Conservation (phyloP, 2,329 filamentous ascomycete genomes). For the Trichoderma aggressivum region DNA sequence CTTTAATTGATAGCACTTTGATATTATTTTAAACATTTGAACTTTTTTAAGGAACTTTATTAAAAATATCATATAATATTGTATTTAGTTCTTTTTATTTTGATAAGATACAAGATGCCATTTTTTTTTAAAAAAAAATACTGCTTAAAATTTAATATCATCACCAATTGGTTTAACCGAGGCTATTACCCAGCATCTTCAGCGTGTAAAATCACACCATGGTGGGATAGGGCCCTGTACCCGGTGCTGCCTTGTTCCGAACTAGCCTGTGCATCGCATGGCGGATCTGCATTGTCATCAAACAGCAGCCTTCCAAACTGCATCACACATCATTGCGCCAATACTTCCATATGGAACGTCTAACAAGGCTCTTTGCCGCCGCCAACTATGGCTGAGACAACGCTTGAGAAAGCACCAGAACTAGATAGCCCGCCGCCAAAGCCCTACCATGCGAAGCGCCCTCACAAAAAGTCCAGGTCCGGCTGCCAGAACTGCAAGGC, state of each 20-base stretch:
- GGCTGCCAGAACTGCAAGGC: conserved; percentile 55
- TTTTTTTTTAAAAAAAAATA: too few species aligned
- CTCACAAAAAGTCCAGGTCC: conserved; percentile 53
- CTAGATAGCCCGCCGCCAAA: conserved; percentile 9
- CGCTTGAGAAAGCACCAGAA: background rate
- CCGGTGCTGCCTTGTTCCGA: background rate
- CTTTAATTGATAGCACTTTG: background rate
- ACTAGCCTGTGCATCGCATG: background rate
- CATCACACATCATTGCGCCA: background rate
- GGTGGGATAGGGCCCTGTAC: background rate
- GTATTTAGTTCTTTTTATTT: too few species aligned
- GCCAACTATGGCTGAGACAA: conserved; percentile 9
- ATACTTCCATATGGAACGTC: conserved; percentile 4
- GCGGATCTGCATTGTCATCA: background rate
- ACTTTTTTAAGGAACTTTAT: too few species aligned
- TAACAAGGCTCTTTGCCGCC: background rate
- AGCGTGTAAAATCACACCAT: background rate
- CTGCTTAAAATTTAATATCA: too few species aligned
- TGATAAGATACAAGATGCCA: too few species aligned
- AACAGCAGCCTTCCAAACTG: background rate
- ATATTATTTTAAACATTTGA: background rate
- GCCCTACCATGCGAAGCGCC: conserved; percentile 44
- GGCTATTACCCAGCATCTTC: background rate
- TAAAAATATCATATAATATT: too few species aligned
- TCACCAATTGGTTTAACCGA: background rate